Percentiles rank a stretch among this genome's conserved stretches.
Conservation (phyloP, 495 filamentous ascomycete species). For the Hypomontagnella monticulosa region DNA sequence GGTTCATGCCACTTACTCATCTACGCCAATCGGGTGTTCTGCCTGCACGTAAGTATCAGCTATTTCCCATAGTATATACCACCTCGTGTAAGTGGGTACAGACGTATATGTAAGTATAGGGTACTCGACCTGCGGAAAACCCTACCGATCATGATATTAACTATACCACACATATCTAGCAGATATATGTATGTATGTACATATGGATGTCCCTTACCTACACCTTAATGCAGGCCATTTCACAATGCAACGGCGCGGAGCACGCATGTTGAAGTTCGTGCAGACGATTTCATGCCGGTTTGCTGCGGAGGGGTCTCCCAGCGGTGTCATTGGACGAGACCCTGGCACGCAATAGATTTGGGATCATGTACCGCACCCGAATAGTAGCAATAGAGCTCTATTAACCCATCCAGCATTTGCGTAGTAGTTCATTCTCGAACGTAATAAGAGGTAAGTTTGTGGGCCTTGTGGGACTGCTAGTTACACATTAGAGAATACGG, state of each 20-base stretch:
- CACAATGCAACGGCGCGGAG: conserved; percentile 11
- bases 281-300: not conserved
- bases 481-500: conserved; percentile 14
- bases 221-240: not conserved
- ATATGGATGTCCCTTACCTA: not conserved
- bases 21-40: conserved; percentile 17
- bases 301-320: conserved; percentile 17
- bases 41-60: not conserved
- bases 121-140: not conserved
- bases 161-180: not conserved
- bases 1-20: too few relatives aligned
- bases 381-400: conserved; percentile 16
- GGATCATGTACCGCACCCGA: conserved; percentile 5
- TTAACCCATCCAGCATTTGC: conserved; percentile 7
- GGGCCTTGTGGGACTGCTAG: conserved; percentile 7
- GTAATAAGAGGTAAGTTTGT: not conserved
- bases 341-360: conserved; percentile 17
- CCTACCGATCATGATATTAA: not conserved
- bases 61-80: conserved; percentile 6
- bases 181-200: not conserved
- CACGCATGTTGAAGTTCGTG: not conserved
- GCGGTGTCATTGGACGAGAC: conserved; percentile 19
- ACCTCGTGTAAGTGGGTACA: not conserved
- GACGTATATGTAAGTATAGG: not conserved
- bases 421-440: conserved; percentile 4